Evolutionary conservation across 768 basidiomycete genomes (phyloP).

Genomic region (Dacryopinax spathularia): DNA sequence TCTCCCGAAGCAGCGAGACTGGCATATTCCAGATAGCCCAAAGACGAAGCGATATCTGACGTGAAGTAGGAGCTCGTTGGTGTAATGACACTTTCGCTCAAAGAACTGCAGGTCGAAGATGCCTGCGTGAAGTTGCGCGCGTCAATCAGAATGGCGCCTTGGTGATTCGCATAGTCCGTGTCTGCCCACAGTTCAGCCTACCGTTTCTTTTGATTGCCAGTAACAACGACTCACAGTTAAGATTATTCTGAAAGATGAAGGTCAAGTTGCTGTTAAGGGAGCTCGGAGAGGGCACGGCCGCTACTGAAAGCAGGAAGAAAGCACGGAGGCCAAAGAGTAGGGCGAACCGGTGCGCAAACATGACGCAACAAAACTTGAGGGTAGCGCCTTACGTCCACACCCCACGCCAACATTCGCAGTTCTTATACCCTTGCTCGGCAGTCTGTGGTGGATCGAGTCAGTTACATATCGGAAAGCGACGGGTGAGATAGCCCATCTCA

Average conservation of each 20-base stretch:
- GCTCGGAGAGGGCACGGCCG: neutral
- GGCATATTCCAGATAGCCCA: slow-evolving; percentile 1
- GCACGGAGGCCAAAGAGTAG: neutral
- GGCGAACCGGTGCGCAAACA: neutral
- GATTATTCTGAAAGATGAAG: slow-evolving; percentile 25
- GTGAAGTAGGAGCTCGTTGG: slow-evolving; percentile 1
- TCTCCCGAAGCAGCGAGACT: neutral
- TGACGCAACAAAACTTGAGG: neutral
- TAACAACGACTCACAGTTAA: slow-evolving; percentile 19
- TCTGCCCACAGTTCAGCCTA: neutral
- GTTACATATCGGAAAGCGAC: too few relatives aligned
- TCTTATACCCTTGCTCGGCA: too few relatives aligned
- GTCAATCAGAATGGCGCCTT: slow-evolving; percentile 8
- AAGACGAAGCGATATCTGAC: neutral
- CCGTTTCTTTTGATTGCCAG: neutral
- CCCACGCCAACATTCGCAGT: too few relatives aligned
- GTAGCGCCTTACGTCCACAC: too few relatives aligned
- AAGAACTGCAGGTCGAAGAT: slow-evolving; percentile 2
- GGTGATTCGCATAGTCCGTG: slow-evolving; percentile 9
- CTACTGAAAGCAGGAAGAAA: neutral
- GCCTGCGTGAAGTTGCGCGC: slow-evolving; percentile 4
- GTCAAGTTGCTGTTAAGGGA: slow-evolving; percentile 13
- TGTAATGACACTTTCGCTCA: slow-evolving; percentile 7
- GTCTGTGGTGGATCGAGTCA: too few relatives aligned
- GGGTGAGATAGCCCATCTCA: too few relatives aligned